A percentile compares a stretch with the other conserved stretches of the same genome.
These are phyloP conservation scores for Candida buenavistaensis DNA, from an alignment of 1,139 yeast species.

Conservation along the genomic window DNA sequence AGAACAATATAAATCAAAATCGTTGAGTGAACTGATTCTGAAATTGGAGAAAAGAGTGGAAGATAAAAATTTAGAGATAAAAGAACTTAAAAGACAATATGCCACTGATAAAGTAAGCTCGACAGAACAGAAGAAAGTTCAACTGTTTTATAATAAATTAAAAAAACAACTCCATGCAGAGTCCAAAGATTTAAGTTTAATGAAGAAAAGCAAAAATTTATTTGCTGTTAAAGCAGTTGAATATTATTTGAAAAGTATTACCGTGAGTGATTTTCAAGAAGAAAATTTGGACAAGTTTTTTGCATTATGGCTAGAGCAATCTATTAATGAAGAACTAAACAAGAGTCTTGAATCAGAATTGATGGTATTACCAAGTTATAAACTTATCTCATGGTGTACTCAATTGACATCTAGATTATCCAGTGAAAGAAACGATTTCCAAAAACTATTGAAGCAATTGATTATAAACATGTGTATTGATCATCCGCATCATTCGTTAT, in stretches of 20 bases:
- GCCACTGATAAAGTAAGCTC: conserved; percentile 38
- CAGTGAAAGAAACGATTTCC: conserved; percentile 52
- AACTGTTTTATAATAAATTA: conserved; percentile 49
- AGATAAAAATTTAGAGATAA: conserved; percentile 44
- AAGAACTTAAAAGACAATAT: conserved; percentile 47
- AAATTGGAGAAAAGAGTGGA: conserved; percentile 39
- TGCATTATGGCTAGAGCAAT: conserved; percentile 80
- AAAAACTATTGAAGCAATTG: conserved; percentile 49
- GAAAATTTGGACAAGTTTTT: conserved; percentile 76
- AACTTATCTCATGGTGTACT: conserved; percentile 77
- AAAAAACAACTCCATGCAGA: conserved; percentile 52
- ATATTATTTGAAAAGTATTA: conserved; percentile 58
- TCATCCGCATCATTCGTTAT: conserved; percentile 80
- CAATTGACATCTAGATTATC: conserved; percentile 78
- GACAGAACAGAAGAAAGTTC: conserved; percentile 51
- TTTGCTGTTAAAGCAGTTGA: conserved; percentile 59
- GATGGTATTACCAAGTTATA: conserved; percentile 50
- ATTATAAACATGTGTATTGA: conserved; percentile 51
- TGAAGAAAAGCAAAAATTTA: conserved; percentile 34
- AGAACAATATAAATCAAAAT: conserved; percentile 52
- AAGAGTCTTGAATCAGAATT: conserved; percentile 30
- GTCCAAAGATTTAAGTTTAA: conserved; percentile 39
- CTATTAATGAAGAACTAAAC: conserved; percentile 43
- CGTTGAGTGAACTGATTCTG: conserved; percentile 43
- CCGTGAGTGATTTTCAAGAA: conserved; percentile 46